Evolutionary conservation across 2,329 filamentous ascomycete genomes (phyloP), one percentile per base, ranked within the genome.

Genomic region (Talaromyces sp.): DNA sequence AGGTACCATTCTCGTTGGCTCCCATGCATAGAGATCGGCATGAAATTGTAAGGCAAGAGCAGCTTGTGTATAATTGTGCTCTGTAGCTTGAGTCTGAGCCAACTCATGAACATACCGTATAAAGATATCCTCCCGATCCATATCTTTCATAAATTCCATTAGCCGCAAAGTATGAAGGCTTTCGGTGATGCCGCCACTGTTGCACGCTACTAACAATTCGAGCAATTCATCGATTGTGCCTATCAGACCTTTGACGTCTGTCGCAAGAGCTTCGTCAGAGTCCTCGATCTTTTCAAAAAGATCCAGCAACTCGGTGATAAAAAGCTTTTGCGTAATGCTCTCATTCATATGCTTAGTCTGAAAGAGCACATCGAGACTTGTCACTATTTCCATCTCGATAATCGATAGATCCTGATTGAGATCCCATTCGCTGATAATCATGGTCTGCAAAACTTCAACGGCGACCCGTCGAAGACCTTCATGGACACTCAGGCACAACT

Each of bases 391-490:
- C 1, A 92, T 95, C 76, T 98, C 93, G 58, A 99, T 90, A 55
- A 95, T 87, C 2, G 89, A 89, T 55, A 99, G 79, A 73, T 98
- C 93, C 73, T 96, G 91, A 72, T 92, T 97, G 66, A 99, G 78
- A 16, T 92, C 93, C 95, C 95, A 99, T 76, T 99, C 95, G 77
- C 93, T 96, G 68, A 98, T 88, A 70, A 99, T 96, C 95, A 99
- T 99, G 2, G 92, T 96, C 74, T 96, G 92, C 65, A 99, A 78
- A 21, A 99, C 90, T 73, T 96, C 91, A 33, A 97, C 92, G 0
- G 93, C 95, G 75, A 96, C 95, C 66, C 86, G 87, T 64, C 95
- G 86, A 62, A 99, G 80, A 3, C 93, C 93, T 74, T 96, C 92
- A 68, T 99, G 95, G 3, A 98, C 92, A 72, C 93, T 98, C 62